Conservation (phyloP, 2,329 filamentous ascomycete genomes). For the Ascomycota sp. region DNA sequence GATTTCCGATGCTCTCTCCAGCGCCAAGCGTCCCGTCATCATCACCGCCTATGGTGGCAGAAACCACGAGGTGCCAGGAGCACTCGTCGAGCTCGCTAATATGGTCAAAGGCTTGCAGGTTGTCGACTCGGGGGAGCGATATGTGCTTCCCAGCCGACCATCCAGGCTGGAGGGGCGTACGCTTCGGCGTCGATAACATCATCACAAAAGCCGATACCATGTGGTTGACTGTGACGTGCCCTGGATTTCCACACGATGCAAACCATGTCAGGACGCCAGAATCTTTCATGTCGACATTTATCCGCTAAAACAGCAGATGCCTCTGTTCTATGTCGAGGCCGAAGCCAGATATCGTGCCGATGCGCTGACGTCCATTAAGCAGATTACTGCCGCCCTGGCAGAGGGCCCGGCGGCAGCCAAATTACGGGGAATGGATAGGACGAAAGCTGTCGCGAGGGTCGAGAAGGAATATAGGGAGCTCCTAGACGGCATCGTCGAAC, state of each 20-base stretch:
- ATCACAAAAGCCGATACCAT: constrained; percentile 69
- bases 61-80: constrained; percentile 39
- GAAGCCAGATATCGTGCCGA: constrained; percentile 47
- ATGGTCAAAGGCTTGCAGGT: constrained; percentile 49
- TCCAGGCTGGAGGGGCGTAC: constrained; percentile 45
- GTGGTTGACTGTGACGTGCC: constrained; percentile 82
- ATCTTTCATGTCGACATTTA: constrained; percentile 47
- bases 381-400: constrained; percentile 44
- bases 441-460: constrained; percentile 20
- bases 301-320: constrained; percentile 51
- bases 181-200: constrained; percentile 52
- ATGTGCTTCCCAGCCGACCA: constrained; percentile 65
- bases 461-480: constrained; percentile 35
- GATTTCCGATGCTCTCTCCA: constrained; percentile 42
- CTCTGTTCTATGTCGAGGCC: constrained; percentile 50
- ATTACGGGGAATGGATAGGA: constrained; percentile 8
- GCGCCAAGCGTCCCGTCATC: constrained; percentile 45
- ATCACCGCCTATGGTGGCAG: constrained; percentile 53
- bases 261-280: constrained; percentile 27
- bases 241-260: constrained; percentile 67
- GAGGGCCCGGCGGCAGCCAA: constrained; percentile 21
- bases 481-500: constrained; percentile 35
- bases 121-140: constrained; percentile 57
- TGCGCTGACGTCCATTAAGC: constrained; percentile 40
- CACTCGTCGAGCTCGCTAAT: constrained; percentile 46